These are phyloP conservation scores for Eucalyptus sp. DNA, from an alignment of 345 rosid species.

Conservation along the genomic window DNA sequence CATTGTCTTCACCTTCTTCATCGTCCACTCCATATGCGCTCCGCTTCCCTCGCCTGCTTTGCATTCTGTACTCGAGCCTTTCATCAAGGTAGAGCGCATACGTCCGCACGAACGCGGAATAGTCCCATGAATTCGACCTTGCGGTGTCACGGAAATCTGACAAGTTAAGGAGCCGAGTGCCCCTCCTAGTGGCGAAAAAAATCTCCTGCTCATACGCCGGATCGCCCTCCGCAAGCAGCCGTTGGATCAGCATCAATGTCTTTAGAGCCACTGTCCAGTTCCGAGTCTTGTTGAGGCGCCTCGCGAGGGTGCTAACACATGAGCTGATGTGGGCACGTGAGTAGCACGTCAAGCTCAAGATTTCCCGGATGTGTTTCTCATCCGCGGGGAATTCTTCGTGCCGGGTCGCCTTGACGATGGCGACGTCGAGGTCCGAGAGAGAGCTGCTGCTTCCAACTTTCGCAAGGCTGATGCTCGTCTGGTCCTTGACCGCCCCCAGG, in stretches of 20 bases:
- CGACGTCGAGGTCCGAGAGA: slow-evolving; percentile 91
- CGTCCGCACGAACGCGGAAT: slow-evolving; percentile 61
- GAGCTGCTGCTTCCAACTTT: slow-evolving; percentile 49
- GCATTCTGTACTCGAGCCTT: slow-evolving; percentile 51
- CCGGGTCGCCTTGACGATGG: slow-evolving; percentile 88
- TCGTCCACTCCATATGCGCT: slow-evolving; percentile 10
- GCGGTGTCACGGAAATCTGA: slow-evolving; percentile 73
- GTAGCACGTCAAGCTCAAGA: slow-evolving; percentile 56
- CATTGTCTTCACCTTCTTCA: neutral
- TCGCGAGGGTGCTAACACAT: slow-evolving; percentile 57
- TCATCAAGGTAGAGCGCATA: slow-evolving; percentile 75
- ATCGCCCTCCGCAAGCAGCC: slow-evolving; percentile 64
- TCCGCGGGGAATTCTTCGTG: slow-evolving; percentile 87
- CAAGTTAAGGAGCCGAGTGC: slow-evolving; percentile 78
- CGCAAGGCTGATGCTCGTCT: slow-evolving; percentile 36
- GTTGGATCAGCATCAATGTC: slow-evolving; percentile 59
- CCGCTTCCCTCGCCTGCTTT: slow-evolving; percentile 25
- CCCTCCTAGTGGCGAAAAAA: slow-evolving; percentile 55
- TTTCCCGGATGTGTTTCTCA: slow-evolving; percentile 75
- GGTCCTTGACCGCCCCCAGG: slow-evolving; percentile 40
- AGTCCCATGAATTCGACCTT: slow-evolving; percentile 82
- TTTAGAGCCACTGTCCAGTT: slow-evolving; percentile 91
- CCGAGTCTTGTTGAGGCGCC: slow-evolving; percentile 73
- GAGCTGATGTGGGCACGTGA: slow-evolving; percentile 79
- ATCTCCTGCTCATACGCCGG: slow-evolving; percentile 69